These are phyloP conservation scores for Pneumocystis sp. DNA, from an alignment of 1,139 yeast species.

Conservation along the genomic window DNA sequence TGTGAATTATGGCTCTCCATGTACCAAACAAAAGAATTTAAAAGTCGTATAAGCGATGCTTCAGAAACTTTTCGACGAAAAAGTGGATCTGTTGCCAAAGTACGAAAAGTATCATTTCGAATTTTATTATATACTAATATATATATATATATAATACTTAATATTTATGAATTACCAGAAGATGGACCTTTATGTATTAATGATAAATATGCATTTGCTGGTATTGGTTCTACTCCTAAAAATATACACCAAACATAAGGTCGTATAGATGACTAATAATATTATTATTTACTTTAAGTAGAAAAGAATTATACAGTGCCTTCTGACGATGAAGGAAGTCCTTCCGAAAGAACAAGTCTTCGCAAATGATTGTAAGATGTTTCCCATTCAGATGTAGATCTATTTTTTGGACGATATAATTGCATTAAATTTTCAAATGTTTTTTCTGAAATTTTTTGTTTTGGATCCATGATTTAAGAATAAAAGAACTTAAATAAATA, in stretches of 20 bases:
- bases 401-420: not conserved
- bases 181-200: slow-evolving; percentile 46
- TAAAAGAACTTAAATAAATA: not conserved
- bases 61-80: slow-evolving; percentile 60
- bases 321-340: not conserved
- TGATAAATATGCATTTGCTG: slow-evolving; percentile 36
- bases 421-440: not conserved
- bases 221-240: slow-evolving; percentile 46
- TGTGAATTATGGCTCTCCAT: slow-evolving; percentile 16
- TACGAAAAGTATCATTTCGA: slow-evolving; percentile 73
- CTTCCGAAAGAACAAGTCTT: not conserved
- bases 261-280: slow-evolving; percentile 23
- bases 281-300: not conserved
- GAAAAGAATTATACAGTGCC: not conserved
- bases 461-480: not conserved
- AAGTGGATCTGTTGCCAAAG: slow-evolving; percentile 57
- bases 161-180: slow-evolving; percentile 16
- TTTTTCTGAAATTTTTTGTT: not conserved
- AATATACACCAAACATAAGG: slow-evolving; percentile 72
- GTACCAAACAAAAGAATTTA: slow-evolving; percentile 59
- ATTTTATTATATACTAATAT: slow-evolving; percentile 44
- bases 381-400: slow-evolving; percentile 2
- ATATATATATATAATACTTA: not conserved
- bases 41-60: slow-evolving; percentile 47
- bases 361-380: not conserved